phyloP scores from a whole-genome alignment of 495 filamentous ascomycete genomes.

The Penicillium herquei region DNA sequence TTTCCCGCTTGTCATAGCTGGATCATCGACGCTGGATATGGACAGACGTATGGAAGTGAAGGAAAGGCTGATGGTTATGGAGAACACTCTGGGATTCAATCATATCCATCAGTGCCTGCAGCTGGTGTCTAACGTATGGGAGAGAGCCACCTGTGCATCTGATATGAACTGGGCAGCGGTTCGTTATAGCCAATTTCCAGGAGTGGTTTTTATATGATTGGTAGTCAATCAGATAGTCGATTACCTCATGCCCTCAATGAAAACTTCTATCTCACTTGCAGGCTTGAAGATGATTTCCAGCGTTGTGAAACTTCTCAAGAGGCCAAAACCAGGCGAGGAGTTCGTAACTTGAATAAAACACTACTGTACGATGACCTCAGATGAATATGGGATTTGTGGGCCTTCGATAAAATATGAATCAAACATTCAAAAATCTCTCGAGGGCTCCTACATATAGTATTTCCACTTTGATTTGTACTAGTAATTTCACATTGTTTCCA shows the following conservation, averaged over 20 bases:
- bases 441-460: too few relatives aligned
- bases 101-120: slow-evolving; percentile 27
- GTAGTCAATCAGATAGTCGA: neutral
- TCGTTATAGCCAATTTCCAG: slow-evolving; percentile 26
- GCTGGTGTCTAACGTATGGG: slow-evolving; percentile 25
- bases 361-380: too few relatives aligned
- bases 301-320: too few relatives aligned
- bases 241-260: neutral
- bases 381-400: too few relatives aligned
- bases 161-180: slow-evolving; percentile 28
- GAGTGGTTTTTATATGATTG: slow-evolving; percentile 27
- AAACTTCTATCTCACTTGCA: too few relatives aligned
- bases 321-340: too few relatives aligned
- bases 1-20: slow-evolving; percentile 29
- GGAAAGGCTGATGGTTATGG: slow-evolving; percentile 32
- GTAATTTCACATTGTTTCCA: neutral
- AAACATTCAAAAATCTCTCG: too few relatives aligned
- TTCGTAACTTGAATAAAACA: too few relatives aligned
- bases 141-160: neutral
- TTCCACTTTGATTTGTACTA: too few relatives aligned
- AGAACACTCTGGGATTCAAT: slow-evolving; percentile 27
- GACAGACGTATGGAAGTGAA: slow-evolving; percentile 30
- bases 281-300: too few relatives aligned
- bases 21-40: slow-evolving; percentile 21
- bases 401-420: too few relatives aligned